Evolutionary conservation across 75 land plant species (phyloP), one percentile per base, ranked within the genome.

Genomic region (Pinus taeda): DNA sequence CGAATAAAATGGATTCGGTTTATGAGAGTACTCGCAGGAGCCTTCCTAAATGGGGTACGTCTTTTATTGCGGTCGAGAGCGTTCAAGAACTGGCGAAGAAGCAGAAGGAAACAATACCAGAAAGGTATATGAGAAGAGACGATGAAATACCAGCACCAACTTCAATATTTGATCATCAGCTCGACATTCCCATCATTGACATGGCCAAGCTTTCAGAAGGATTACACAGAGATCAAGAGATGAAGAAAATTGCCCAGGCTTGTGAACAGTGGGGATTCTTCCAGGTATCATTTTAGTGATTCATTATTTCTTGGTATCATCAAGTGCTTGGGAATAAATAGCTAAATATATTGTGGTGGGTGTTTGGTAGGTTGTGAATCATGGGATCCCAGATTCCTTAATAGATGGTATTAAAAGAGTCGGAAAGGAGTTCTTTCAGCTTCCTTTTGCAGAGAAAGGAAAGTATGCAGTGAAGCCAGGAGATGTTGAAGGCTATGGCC

Each of bases 311-410:
- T 67, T 67, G 45, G 36, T 37, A 37, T 39, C 15, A 6, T 67
- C 5, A 39, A 39, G 1, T 37, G 7, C 39, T 4, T 37, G 5
- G 0, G 37, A 67, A 5, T 4, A 67, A 15, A 36, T 36, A 6
- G 6, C 7, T 37, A 8, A 37, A 7, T 59, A 70, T 3, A 56
- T 76, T 20, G 20, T 57, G 42, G 42, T 74, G 59, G 29, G 13
- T 61, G 58, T 17, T 60, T 57, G 80, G 80, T 73, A 85, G 87
- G 61, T 88, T 14, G 78, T 88, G 20, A 89, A 91, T 59, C 91
- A 90, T 78, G 92, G 88, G 55, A 78, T 86, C 15, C 59, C 83
- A 4, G 57, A 79, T 5, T 66, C 76, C 56, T 7, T 74, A 17
- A 30, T 80, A 2, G 72, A 78, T 39, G 72, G 29, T 7, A 80